phyloP scores from a whole-genome alignment of 2,329 filamentous ascomycete species.

The Pseudocercospora musae region DNA sequence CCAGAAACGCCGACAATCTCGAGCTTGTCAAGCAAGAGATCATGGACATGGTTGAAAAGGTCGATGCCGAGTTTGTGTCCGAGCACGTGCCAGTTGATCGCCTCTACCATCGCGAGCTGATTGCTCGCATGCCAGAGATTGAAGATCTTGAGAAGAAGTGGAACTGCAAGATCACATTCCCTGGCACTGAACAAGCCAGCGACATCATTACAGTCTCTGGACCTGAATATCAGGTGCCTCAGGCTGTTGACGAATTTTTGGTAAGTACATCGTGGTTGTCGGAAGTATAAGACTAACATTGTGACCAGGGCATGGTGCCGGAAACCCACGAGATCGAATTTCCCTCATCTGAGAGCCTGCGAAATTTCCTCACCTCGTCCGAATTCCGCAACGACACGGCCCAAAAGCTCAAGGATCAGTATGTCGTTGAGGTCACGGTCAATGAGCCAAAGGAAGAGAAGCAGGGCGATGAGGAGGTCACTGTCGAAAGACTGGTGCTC shows the following conservation, averaged over 20 bases:
- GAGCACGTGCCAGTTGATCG: conserved; percentile 92
- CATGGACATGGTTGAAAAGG: conserved; percentile 98
- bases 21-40: conserved; percentile 99
- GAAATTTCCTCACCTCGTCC: conserved; percentile 75
- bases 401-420: conserved; percentile 81
- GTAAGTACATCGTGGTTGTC: conserved; percentile 44
- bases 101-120: conserved; percentile 89
- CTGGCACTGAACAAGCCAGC: conserved; percentile 94
- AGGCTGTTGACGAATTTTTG: conserved; percentile 92
- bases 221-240: conserved; percentile 95
- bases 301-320: conserved; percentile 82
- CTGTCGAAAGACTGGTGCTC: conserved; percentile 47
- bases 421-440: conserved; percentile 82
- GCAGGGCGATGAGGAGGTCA: conserved; percentile 41
- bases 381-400: conserved; percentile 79
- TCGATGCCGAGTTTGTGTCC: conserved; percentile 93
- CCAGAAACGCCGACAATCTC: conserved; percentile 92
- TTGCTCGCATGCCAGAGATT: conserved; percentile 81
- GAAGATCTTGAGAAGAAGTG: conserved; percentile 97
- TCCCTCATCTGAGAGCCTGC: conserved; percentile 69
- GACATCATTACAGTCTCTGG: conserved; percentile 94
- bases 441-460: conserved; percentile 49
- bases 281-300: conserved; percentile 30
- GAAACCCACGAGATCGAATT: conserved; percentile 91
- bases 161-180: conserved; percentile 99